Percentiles rank a stretch among this genome's conserved stretches.
Conservation (phyloP, 768 basidiomycete species). For the Fomitopsis pulvina region DNA sequence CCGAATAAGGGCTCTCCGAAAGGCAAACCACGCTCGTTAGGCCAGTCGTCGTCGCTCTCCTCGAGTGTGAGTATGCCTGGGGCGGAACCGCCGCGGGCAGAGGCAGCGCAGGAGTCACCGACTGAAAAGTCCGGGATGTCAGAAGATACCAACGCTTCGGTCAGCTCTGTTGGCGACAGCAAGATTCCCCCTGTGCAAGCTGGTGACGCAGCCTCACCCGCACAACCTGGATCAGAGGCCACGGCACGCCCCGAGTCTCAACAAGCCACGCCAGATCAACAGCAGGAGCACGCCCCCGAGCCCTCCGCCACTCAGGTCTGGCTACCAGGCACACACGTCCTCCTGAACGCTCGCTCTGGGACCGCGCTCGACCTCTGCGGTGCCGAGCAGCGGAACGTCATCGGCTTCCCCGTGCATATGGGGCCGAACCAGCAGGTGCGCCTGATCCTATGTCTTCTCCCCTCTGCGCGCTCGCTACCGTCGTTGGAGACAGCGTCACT, state of each 20-base stretch:
- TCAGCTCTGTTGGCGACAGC: not conserved
- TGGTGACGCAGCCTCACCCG: no score
- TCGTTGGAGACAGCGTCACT: no score
- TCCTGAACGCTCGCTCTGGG: slow-evolving; percentile 19
- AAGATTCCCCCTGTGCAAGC: no score
- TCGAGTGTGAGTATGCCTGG: slow-evolving; percentile 1
- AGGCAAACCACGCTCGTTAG: not conserved
- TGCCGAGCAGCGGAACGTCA: slow-evolving; percentile 11
- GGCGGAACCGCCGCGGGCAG: slow-evolving; percentile 3
- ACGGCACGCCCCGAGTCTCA: no score
- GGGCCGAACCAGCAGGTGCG: slow-evolving; percentile 22
- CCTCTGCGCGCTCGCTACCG: not conserved
- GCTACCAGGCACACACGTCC: slow-evolving; percentile 17
- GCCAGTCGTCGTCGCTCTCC: slow-evolving; percentile 1
- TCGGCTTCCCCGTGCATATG: slow-evolving; percentile 17
- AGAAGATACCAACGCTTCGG: not conserved
- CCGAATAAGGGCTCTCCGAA: slow-evolving; percentile 1
- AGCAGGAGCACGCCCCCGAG: not conserved
- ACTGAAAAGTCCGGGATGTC: not conserved
- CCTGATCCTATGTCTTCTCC: not conserved
- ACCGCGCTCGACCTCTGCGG: slow-evolving; percentile 21
- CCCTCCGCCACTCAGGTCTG: not conserved
- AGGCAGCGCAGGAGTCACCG: not conserved
- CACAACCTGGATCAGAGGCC: no score
- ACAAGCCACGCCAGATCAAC: not conserved